These are phyloP conservation scores for Tillandsia fasciculata DNA, from an alignment of 176 grass and related monocot species.

Conservation along the genomic window DNA sequence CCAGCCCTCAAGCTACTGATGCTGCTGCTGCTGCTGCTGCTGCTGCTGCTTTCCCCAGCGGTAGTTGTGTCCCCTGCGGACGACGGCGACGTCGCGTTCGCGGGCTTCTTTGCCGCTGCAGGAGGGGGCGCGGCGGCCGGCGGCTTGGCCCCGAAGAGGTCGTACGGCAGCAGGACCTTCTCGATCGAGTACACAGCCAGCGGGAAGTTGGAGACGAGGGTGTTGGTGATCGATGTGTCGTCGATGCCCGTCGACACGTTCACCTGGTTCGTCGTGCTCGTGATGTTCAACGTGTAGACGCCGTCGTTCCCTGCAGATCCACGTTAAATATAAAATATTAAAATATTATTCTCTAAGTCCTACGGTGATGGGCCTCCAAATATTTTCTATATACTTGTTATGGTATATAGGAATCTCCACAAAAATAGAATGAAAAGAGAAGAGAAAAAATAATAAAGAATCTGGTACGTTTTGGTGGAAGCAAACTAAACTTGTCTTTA, in stretches of 20 bases:
- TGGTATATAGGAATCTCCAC: too few relatives aligned
- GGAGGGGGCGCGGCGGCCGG: slow-evolving; percentile 51
- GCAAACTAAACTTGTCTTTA: too few relatives aligned
- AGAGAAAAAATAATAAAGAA: too few relatives aligned
- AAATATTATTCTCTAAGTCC: too few relatives aligned
- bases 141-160: slow-evolving; percentile 55
- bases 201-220: slow-evolving; percentile 28
- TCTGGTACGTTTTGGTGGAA: too few relatives aligned
- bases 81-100: slow-evolving; percentile 25
- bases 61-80: slow-evolving; percentile 18
- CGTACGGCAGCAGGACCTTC: slow-evolving; percentile 53
- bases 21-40: background rate
- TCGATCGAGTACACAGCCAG: slow-evolving; percentile 68
- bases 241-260: slow-evolving; percentile 70
- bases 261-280: slow-evolving; percentile 31
- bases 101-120: slow-evolving; percentile 18
- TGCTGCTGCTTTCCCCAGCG: background rate
- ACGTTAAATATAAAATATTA: too few relatives aligned
- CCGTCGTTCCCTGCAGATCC: slow-evolving; percentile 8
- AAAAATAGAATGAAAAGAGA: too few relatives aligned
- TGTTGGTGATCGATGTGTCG: slow-evolving; percentile 34
- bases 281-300: slow-evolving; percentile 62
- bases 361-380: too few relatives aligned
- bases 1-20: background rate
- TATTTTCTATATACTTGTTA: too few relatives aligned